Evolutionary conservation across 208 protist genomes (phyloP).

Genomic region (Leishmania aethiopica): DNA sequence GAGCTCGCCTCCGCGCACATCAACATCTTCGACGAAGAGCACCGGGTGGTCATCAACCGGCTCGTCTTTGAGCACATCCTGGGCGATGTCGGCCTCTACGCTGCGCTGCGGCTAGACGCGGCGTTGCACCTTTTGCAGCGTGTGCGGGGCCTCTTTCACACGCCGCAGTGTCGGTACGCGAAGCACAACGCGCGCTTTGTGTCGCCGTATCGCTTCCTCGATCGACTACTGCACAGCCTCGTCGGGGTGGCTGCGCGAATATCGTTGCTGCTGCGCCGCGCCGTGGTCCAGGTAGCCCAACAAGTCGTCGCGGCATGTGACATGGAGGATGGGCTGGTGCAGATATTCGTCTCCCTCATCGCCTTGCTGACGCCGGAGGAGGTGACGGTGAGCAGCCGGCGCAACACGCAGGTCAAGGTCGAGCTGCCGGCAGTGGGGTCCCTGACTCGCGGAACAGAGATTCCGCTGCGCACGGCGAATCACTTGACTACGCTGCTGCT

Average conservation of each 20-base stretch:
- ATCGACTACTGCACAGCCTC: conserved; percentile 74
- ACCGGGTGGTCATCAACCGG: conserved; percentile 80
- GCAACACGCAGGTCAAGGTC: conserved; percentile 33
- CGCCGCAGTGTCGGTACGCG: conserved; percentile 62
- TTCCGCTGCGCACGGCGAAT: conserved; percentile 51
- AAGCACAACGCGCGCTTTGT: conserved; percentile 68
- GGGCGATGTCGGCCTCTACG: conserved; percentile 55
- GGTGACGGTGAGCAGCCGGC: conserved; percentile 21
- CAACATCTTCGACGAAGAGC: conserved; percentile 54
- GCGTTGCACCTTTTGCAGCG: conserved; percentile 56
- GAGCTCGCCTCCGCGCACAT: conserved; percentile 50
- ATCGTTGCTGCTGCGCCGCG: conserved; percentile 39
- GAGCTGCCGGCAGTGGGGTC: conserved; percentile 41
- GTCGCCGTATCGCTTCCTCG: conserved; percentile 61
- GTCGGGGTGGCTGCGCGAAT: conserved; percentile 34
- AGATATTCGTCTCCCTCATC: conserved; percentile 53
- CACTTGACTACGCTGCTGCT: conserved; percentile 60
- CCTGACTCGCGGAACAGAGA: conserved; percentile 24
- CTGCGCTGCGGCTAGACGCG: conserved; percentile 42
- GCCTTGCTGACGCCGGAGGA: conserved; percentile 66
- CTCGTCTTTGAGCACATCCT: conserved; percentile 78
- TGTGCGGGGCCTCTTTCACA: conserved; percentile 56
- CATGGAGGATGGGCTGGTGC: conserved; percentile 64
- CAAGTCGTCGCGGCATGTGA: conserved; percentile 74
- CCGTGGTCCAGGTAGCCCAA: conserved; percentile 61